A percentile compares a stretch with the other conserved stretches of the same genome.
These are phyloP conservation scores for Xylaria scruposa DNA, from an alignment of 495 filamentous ascomycete genomes.

Conservation along the genomic window DNA sequence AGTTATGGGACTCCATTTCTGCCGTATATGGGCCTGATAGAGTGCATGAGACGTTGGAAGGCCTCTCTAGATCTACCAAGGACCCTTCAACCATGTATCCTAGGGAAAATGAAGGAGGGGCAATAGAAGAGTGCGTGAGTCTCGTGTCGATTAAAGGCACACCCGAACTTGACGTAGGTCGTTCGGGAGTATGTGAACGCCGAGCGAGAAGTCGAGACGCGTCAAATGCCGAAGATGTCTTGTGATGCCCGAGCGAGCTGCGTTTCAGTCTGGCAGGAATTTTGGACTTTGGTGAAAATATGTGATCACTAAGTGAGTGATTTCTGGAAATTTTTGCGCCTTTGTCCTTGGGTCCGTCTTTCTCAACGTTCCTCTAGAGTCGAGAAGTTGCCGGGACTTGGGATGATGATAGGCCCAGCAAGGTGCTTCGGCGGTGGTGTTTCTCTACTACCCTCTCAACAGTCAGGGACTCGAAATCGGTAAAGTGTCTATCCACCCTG, in stretches of 20 bases:
- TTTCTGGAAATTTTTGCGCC: conserved; percentile 26
- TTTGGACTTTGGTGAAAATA: conserved; percentile 30
- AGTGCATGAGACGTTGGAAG: conserved; percentile 8
- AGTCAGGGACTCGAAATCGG: conserved; percentile 13
- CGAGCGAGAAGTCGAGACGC: conserved; percentile 30
- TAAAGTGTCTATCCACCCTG: conserved; percentile 13
- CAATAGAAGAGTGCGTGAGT: conserved; percentile 9
- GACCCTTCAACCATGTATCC: conserved; percentile 7
- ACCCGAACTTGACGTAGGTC: conserved; percentile 39
- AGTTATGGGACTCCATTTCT: conserved; percentile 9
- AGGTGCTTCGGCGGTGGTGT: conserved; percentile 35
- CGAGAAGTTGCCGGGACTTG: conserved; percentile 33
- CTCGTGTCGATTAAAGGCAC: conserved; percentile 36
- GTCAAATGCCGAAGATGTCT: conserved; percentile 32
- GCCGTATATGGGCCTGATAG: conserved; percentile 24
- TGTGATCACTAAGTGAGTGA: conserved; percentile 32
- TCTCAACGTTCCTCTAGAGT: conserved; percentile 39
- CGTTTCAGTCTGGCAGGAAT: conserved; percentile 34
- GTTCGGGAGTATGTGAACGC: conserved; percentile 20
- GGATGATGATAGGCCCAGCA: conserved; percentile 31
- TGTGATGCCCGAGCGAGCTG: conserved; percentile 35
- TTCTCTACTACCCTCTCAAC: conserved; percentile 18
- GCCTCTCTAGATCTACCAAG: conserved; percentile 10
- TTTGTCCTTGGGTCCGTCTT: conserved; percentile 31
- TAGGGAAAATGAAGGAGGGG: conserved; percentile 1